These are phyloP conservation scores for Linanthus parryae DNA, from an alignment of 148 eudicot genomes.

Conservation along the genomic window DNA sequence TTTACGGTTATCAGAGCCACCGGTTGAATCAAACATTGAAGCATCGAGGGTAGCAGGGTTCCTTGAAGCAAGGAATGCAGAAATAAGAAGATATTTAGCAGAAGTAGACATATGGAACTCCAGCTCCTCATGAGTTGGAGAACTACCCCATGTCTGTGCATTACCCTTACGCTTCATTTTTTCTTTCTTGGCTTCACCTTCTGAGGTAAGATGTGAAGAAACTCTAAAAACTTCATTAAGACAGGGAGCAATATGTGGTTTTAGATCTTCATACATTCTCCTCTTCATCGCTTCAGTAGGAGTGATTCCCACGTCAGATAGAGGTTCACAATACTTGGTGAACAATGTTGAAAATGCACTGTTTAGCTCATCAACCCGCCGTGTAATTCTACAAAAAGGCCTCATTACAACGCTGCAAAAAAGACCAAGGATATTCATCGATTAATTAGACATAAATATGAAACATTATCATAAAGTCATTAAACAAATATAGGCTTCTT, in stretches of 20 bases:
- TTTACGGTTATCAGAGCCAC: conserved; percentile 67
- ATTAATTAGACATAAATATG: conserved; percentile 1
- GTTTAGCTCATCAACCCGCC: conserved; percentile 65
- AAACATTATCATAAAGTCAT: conserved; percentile 1
- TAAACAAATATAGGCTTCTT: conserved; percentile 20
- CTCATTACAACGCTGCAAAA: conserved; percentile 55
- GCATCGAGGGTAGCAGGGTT: conserved; percentile 99
- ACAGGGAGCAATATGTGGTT: conserved; percentile 51
- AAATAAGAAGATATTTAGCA: conserved; percentile 90
- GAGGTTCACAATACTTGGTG: conserved; percentile 64
- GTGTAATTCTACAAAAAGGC: conserved; percentile 71
- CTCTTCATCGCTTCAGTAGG: conserved; percentile 63
- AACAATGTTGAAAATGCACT: conserved; percentile 49
- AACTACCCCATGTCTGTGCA: conserved; percentile 31
- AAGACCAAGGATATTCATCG: background rate
- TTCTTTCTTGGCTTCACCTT: conserved; percentile 26
- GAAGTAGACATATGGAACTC: conserved; percentile 83
- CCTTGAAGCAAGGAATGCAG: conserved; percentile 91
- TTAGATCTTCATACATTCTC: conserved; percentile 55
- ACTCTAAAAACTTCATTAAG: conserved; percentile 56
- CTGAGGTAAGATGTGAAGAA: conserved; percentile 25
- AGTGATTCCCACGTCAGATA: conserved; percentile 31
- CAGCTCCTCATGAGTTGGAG: conserved; percentile 44
- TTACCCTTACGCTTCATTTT: conserved; percentile 31
- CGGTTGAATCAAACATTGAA: conserved; percentile 85